Evolutionary conservation across 2,329 filamentous ascomycete species (phyloP).

Genomic region (Penicillium vulpinum): DNA sequence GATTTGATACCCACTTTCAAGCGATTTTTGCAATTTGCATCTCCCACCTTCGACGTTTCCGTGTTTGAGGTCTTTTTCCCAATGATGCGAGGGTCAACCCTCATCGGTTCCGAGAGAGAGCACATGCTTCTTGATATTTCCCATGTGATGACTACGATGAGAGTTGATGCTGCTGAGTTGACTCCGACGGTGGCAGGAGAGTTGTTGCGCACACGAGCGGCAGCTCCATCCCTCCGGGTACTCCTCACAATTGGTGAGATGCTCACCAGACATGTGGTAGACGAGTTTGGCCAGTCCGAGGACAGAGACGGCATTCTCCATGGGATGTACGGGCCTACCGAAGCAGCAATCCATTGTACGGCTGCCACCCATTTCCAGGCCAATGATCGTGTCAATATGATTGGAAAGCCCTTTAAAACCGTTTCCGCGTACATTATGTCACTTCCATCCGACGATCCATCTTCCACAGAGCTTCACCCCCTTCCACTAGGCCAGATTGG

Average conservation of each 20-base stretch:
- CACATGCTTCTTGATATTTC: constrained; percentile 75
- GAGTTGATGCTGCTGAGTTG: constrained; percentile 81
- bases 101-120: constrained; percentile 69
- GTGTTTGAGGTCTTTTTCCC: constrained; percentile 96
- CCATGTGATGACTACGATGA: constrained; percentile 61
- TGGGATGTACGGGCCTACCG: constrained; percentile 93
- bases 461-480: constrained; percentile 47
- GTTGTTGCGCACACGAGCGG: constrained; percentile 65
- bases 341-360: constrained; percentile 89
- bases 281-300: constrained; percentile 70
- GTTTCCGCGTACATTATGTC: constrained; percentile 74
- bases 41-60: constrained; percentile 90
- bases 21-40: constrained; percentile 86
- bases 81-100: constrained; percentile 68
- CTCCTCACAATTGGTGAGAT: constrained; percentile 91
- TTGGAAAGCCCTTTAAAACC: constrained; percentile 76
- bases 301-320: constrained; percentile 66
- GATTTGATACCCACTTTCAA: constrained; percentile 72
- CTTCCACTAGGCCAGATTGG: constrained; percentile 68
- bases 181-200: constrained; percentile 85
- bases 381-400: constrained; percentile 62
- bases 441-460: constrained; percentile 38
- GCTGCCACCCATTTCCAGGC: constrained; percentile 64
- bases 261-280: constrained; percentile 74
- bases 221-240: constrained; percentile 67